phyloP scores from a whole-genome alignment of 495 filamentous ascomycete species.

The Hyaloscypha bicolor region DNA sequence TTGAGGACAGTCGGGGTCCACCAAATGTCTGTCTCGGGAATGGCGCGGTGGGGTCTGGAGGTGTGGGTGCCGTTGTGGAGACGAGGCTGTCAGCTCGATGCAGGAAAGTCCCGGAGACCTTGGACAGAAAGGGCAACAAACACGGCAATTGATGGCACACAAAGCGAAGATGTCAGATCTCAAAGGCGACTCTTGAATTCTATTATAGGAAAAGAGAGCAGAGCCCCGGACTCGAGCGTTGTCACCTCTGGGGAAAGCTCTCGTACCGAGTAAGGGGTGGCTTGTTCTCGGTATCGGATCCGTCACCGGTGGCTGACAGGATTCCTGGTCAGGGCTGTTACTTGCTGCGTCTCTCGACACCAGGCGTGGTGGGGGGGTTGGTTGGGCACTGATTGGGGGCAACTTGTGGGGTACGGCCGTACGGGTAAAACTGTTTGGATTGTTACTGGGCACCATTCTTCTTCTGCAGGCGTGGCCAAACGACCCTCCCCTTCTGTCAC shows the following conservation, averaged over 20 bases:
- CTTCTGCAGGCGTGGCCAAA: not conserved
- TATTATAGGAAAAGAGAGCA: not conserved
- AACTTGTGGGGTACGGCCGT: not conserved
- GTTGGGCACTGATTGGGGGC: not conserved
- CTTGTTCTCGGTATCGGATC: constrained; percentile 2
- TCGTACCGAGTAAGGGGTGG: not conserved
- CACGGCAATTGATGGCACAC: not conserved
- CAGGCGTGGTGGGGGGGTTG: not conserved
- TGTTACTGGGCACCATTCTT: not conserved
- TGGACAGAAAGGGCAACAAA: not conserved
- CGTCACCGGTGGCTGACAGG: constrained; percentile 5
- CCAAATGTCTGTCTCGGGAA: not conserved
- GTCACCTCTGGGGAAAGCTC: too few relatives aligned
- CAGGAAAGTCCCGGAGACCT: not conserved
- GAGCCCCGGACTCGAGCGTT: too few relatives aligned
- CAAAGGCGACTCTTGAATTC: not conserved
- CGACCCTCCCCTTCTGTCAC: constrained; percentile 4
- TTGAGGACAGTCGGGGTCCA: not conserved
- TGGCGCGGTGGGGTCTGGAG: not conserved
- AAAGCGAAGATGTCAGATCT: not conserved
- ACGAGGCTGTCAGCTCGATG: constrained; percentile 1
- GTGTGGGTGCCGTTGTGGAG: not conserved
- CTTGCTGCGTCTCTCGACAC: not conserved
- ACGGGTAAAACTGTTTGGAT: not conserved
- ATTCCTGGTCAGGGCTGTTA: not conserved